Evolutionary conservation across 2,329 filamentous ascomycete genomes (phyloP), one percentile per base, ranked within the genome.

Genomic region (Chaetomium sp.): DNA sequence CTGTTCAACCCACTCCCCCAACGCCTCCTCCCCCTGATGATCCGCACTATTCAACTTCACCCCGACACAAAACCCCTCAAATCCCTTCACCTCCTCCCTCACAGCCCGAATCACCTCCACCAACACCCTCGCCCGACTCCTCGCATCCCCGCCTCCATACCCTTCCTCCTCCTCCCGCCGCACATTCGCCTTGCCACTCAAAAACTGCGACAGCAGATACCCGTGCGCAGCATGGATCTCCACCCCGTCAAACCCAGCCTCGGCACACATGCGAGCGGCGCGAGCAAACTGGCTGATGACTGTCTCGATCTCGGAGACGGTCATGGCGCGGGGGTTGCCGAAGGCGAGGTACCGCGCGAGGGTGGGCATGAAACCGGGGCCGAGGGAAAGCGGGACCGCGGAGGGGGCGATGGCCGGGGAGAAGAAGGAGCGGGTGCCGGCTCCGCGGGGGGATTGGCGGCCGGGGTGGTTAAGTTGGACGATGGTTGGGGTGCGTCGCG

Each of bases 391-490:
- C 0, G 71, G 68, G 0, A 79, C 65, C 0, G 77, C 64, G 36
- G 68, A 63, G 57, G 76, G 68, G 57, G 72, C 74, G 19, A 81
- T 63, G 53, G 78, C 71, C 59, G 76, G 73, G 10, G 73, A 74
- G 6, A 81, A 78, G 4, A 85, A 69, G 32, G 80, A 78, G 7
- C 60, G 55, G 2, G 48, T 58, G 2, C 67, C 64, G 1, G 62
- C 58, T 2, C 65, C 63, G 14, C 59, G 19, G 0, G 61, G 59
- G 27, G 64, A 65, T 65, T 86, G 82, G 0, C 83, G 74, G 10
- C 85, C 84, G 0, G 84, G 81, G 65, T 87, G 84, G 56, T 74
- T 78, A 57, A 87, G 73, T 65, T 87, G 84, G 3, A 73, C 78
- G 10, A 86, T 70, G n/a, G 83, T 72, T 11, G 86, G 70, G 47